Percentiles rank a stretch among this genome's conserved stretches.
phyloP scores from a whole-genome alignment of 1,284 basidiomycete species.

The Puccinia horiana region DNA sequence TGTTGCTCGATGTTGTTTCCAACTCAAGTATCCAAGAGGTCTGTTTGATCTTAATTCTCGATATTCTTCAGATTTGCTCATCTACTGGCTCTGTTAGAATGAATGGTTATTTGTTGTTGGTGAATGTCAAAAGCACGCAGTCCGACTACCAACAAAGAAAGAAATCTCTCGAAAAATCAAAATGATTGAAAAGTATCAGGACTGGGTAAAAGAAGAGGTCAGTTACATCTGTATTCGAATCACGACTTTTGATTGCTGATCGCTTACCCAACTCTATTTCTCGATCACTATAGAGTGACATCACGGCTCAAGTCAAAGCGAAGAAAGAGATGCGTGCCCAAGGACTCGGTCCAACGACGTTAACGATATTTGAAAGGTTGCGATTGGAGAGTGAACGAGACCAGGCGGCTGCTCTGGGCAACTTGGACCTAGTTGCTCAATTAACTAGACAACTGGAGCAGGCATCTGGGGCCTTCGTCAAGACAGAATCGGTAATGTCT shows the following conservation, averaged over 20 bases:
- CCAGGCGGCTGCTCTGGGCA: constrained; percentile 31
- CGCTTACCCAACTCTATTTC: neutral
- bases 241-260: neutral
- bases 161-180: constrained; percentile 42
- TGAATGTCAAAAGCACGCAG: constrained; percentile 29
- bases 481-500: constrained; percentile 41
- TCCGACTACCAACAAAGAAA: constrained; percentile 37
- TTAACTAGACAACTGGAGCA: constrained; percentile 32
- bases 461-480: constrained; percentile 11
- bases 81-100: constrained; percentile 5
- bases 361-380: constrained; percentile 27
- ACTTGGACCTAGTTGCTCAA: constrained; percentile 26
- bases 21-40: constrained; percentile 46
- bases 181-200: constrained; percentile 31
- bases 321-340: constrained; percentile 46
- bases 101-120: constrained; percentile 46
- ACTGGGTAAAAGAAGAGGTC: constrained; percentile 49
- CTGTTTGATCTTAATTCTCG: neutral
- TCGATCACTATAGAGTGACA: constrained; percentile 1
- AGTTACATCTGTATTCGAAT: neutral
- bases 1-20: constrained; percentile 33
- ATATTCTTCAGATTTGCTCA: neutral
- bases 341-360: constrained; percentile 36
- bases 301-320: constrained; percentile 42
- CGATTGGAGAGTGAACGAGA: constrained; percentile 43